A percentile compares a stretch with the other conserved stretches of the same genome.
Conservation (phyloP, 2,329 filamentous ascomycete genomes). For the Salinomyces thailandicus region DNA sequence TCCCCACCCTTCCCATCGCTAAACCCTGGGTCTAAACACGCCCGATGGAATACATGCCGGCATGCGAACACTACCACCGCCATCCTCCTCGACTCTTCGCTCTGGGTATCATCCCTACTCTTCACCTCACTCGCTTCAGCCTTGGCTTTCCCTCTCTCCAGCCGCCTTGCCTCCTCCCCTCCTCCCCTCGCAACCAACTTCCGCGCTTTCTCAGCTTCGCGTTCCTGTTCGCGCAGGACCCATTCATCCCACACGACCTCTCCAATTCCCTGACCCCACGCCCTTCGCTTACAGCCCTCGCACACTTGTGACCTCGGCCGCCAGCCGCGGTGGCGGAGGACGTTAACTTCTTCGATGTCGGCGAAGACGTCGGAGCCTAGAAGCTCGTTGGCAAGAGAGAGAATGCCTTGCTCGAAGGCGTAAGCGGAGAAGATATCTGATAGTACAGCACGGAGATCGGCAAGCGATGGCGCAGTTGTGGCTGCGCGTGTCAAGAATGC, state of each 20-base stretch:
- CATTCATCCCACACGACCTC: conserved; percentile 70
- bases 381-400: conserved; percentile 73
- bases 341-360: conserved; percentile 63
- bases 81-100: conserved; percentile 33
- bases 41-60: conserved; percentile 59
- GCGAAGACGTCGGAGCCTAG: conserved; percentile 83
- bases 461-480: conserved; percentile 69
- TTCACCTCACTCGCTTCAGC: conserved; percentile 30
- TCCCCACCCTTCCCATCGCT: conserved; percentile 11
- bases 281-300: conserved; percentile 68
- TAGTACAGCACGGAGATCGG: conserved; percentile 75
- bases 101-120: conserved; percentile 26
- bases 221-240: conserved; percentile 49
- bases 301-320: conserved; percentile 76
- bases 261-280: conserved; percentile 83
- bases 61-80: conserved; percentile 58
- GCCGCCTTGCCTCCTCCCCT: conserved; percentile 26
- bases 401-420: conserved; percentile 83
- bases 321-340: conserved; percentile 77
- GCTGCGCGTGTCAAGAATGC: conserved; percentile 80
- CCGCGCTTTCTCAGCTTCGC: conserved; percentile 35
- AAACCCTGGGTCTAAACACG: conserved; percentile 47
- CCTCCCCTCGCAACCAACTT: conserved; percentile 27
- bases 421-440: conserved; percentile 90
- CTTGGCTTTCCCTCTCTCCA: conserved; percentile 46